A percentile compares a stretch with the other conserved stretches of the same genome.
phyloP scores from a whole-genome alignment of 164 flowering plant genomes.

The Paratinospora sagittata region DNA sequence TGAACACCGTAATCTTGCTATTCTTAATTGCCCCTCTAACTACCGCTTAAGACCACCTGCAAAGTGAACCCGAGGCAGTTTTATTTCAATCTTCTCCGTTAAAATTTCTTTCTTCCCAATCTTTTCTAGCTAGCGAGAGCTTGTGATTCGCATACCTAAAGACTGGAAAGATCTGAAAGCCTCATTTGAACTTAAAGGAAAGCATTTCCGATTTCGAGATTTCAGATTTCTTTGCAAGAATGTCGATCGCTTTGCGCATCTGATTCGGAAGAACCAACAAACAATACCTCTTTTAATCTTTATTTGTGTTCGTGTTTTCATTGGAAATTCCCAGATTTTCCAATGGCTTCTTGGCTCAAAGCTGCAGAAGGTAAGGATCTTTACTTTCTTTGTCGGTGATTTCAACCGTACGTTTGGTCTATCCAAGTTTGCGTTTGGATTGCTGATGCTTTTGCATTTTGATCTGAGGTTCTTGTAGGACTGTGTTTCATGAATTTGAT shows the following conservation, averaged over 20 bases:
- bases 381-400: not conserved
- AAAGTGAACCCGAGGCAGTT: too few species aligned
- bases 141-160: not conserved
- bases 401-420: not conserved
- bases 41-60: too few species aligned
- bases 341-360: constrained; percentile 83
- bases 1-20: too few species aligned
- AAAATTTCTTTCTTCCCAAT: not conserved
- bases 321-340: not conserved
- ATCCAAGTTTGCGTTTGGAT: not conserved
- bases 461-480: not conserved
- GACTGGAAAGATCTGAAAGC: not conserved
- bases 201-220: not conserved
- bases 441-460: not conserved
- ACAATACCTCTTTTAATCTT: not conserved
- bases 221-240: not conserved
- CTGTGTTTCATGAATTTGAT: not conserved
- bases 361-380: constrained; percentile 70
- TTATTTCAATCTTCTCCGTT: not conserved
- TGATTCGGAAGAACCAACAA: not conserved
- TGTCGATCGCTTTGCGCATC: not conserved
- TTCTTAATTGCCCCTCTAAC: too few species aligned
- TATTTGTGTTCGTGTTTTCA: not conserved
- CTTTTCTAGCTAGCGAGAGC: not conserved
- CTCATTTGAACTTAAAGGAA: not conserved